Percentiles rank a stretch among this genome's conserved stretches.
These are phyloP conservation scores for Auxenochlorella pyrenoidosa DNA, from an alignment of 139 green algal genomes.

Conservation along the genomic window DNA sequence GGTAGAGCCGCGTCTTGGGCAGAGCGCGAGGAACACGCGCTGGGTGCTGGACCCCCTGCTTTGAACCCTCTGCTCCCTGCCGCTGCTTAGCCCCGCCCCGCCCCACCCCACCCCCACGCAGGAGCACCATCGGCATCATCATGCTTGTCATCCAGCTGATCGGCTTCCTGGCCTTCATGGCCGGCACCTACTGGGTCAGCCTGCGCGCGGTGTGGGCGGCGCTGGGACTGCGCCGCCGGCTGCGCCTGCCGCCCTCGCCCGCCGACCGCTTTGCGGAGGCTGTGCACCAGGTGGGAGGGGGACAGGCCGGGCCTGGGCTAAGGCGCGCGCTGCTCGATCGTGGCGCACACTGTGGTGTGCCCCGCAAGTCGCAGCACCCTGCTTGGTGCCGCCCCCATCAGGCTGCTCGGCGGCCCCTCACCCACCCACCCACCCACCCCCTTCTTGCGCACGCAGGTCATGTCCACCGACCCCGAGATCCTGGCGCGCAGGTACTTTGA, in stretches of 20 bases:
- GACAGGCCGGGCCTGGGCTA: not conserved
- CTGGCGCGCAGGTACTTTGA: constrained; percentile 51
- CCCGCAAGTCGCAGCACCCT: too few species aligned
- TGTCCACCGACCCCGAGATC: constrained; percentile 36
- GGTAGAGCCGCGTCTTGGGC: too few species aligned
- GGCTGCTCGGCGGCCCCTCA: too few species aligned
- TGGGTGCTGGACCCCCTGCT: too few species aligned
- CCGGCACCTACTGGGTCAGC: not conserved
- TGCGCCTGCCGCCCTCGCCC: constrained; percentile 19
- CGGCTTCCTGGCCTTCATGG: constrained; percentile 8
- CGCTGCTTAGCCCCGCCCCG: not conserved
- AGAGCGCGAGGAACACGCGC: too few species aligned
- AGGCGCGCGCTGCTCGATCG: too few species aligned
- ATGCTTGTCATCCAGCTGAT: constrained; percentile 22
- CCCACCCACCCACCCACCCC: not conserved
- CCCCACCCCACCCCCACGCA: not conserved
- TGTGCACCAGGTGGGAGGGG: constrained; percentile 11
- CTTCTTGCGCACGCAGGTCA: constrained; percentile 28
- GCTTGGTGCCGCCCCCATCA: too few species aligned
- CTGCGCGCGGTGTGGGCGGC: constrained; percentile 2
- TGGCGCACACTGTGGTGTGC: too few species aligned
- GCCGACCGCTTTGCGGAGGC: constrained; percentile 14
- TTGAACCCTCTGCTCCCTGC: not conserved
- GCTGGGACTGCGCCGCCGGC: not conserved
- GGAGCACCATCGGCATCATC: not conserved